These are phyloP conservation scores for Trichocomaceae sp. DNA, from an alignment of 2,329 filamentous ascomycete species.

Conservation along the genomic window DNA sequence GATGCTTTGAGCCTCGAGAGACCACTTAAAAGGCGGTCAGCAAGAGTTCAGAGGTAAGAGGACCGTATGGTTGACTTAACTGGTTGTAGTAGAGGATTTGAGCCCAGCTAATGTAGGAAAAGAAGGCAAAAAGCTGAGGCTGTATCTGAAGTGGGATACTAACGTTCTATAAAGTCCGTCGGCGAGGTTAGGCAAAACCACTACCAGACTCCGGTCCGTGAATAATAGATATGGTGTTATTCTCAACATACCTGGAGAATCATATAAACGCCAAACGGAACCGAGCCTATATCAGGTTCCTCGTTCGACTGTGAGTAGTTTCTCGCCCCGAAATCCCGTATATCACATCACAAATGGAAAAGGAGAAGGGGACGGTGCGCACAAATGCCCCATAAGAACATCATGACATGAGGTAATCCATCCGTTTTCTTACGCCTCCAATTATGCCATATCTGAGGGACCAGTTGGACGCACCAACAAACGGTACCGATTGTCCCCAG, in stretches of 20 bases:
- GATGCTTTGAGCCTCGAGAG: slow-evolving; percentile 44
- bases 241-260: slow-evolving; percentile 39
- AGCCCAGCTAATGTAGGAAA: slow-evolving; percentile 47
- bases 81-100: slow-evolving; percentile 49
- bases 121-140: slow-evolving; percentile 47
- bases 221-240: not conserved
- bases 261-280: slow-evolving; percentile 49
- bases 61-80: slow-evolving; percentile 22
- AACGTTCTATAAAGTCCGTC: slow-evolving; percentile 41
- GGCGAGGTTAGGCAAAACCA: not conserved
- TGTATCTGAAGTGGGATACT: slow-evolving; percentile 51
- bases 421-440: slow-evolving; percentile 56
- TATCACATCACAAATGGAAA: no score
- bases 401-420: slow-evolving; percentile 54
- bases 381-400: slow-evolving; percentile 58
- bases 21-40: slow-evolving; percentile 14
- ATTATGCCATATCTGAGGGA: slow-evolving; percentile 54
- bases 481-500: slow-evolving; percentile 38
- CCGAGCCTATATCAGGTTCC: slow-evolving; percentile 24
- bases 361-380: slow-evolving; percentile 12
- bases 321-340: slow-evolving; percentile 11
- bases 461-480: slow-evolving; percentile 36
- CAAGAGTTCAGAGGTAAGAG: not conserved
- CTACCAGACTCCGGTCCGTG: not conserved
- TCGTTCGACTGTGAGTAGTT: slow-evolving; percentile 20